These are phyloP conservation scores for Suillus alpinus DNA, from an alignment of 768 basidiomycete genomes.

Conservation along the genomic window DNA sequence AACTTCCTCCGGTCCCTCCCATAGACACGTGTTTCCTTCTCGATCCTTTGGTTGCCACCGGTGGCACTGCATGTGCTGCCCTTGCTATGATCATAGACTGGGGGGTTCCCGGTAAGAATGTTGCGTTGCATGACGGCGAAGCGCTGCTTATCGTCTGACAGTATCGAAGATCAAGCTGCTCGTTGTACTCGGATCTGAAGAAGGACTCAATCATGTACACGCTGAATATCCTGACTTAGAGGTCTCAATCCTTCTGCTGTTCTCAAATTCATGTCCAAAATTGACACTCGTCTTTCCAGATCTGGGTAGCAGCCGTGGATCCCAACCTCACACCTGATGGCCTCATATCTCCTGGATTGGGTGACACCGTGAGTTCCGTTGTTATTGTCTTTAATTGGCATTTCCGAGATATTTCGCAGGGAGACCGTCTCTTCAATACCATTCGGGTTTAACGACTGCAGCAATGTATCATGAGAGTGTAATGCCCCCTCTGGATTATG, in stretches of 20 bases:
- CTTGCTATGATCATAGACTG: conserved; percentile 82
- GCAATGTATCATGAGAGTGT: background rate
- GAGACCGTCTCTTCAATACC: conserved; percentile 84
- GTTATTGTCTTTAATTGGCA: background rate
- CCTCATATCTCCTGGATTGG: conserved; percentile 85
- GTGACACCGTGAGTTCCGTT: conserved; percentile 71
- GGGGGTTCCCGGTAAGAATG: conserved; percentile 63
- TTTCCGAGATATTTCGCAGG: conserved; percentile 40
- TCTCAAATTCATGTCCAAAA: background rate
- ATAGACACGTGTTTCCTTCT: conserved; percentile 85
- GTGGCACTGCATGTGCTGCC: conserved; percentile 88
- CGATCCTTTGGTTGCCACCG: conserved; percentile 93
- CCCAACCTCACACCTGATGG: conserved; percentile 68
- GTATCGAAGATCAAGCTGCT: conserved; percentile 78
- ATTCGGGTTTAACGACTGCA: conserved; percentile 33
- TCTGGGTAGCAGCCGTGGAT: conserved; percentile 87
- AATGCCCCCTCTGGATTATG: background rate
- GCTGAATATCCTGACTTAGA: conserved; percentile 75
- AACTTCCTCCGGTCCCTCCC: conserved; percentile 71
- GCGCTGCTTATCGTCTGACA: conserved; percentile 21
- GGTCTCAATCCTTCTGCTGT: conserved; percentile 36
- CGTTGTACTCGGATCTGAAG: conserved; percentile 73
- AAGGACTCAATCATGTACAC: conserved; percentile 68
- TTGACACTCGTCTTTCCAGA: conserved; percentile 40
- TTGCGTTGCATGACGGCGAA: background rate